phyloP scores from a whole-genome alignment of 75 land plant species.

The Selaginella tamariscina region DNA sequence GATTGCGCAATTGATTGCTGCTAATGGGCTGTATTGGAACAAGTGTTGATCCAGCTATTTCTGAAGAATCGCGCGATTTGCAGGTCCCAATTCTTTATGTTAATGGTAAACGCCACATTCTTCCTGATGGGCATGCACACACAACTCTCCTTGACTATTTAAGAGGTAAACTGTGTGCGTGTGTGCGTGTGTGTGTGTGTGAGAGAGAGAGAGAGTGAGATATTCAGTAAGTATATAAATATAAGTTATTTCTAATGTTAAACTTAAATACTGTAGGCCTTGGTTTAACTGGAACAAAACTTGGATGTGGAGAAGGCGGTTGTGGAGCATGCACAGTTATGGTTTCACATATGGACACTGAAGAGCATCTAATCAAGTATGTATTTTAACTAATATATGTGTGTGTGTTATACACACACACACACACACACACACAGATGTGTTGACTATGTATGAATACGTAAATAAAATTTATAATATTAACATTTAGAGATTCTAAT shows the following conservation, averaged over 20 bases:
- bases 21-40: too few species aligned
- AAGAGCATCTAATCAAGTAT: constrained; percentile 49
- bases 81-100: constrained; percentile 55
- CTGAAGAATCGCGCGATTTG: too few species aligned
- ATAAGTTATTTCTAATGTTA: neutral
- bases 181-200: too few species aligned
- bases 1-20: too few species aligned
- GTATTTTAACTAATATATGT: constrained; percentile 10
- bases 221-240: too few species aligned
- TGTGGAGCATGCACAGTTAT: constrained; percentile 99
- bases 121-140: constrained; percentile 72
- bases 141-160: constrained; percentile 81
- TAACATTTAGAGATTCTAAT: neutral
- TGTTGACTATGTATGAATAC: neutral
- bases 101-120: constrained; percentile 63
- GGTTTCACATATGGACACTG: constrained; percentile 60
- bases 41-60: too few species aligned
- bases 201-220: too few species aligned
- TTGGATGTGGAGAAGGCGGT: constrained; percentile 98
- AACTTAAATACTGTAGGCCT: constrained; percentile 43
- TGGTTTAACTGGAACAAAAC: constrained; percentile 91
- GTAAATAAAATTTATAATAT: neutral
- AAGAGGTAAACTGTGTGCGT: too few species aligned
- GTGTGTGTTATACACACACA: neutral
- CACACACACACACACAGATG: neutral